Base-by-base conservation (phyloP, 2,329 filamentous ascomycete genomes). In the Epichloe uncinata region DNA sequence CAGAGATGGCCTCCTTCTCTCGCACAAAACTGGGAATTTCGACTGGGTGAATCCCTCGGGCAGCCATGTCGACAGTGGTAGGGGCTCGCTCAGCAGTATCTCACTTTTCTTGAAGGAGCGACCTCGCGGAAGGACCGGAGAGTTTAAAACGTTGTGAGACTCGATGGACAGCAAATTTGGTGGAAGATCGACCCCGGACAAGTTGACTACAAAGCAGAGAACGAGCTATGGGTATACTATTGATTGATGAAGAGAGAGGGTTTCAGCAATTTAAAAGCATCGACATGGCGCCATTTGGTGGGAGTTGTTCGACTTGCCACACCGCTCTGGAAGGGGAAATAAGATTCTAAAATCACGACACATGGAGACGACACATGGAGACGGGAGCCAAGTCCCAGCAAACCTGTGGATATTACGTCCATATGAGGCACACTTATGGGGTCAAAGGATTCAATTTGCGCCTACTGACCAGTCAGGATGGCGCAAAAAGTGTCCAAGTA, bases 51-150 rank as follows among this genome's bases (percentile, higher is more conserved):
- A 61, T 50, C 44, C 55, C 56, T 41, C 53, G 56, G 16, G 56
- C 54, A 35, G 61, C 60, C 64, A 66, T 66, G 49, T 51, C 56
- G 47, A 48, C 5, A 37, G 42, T 11, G 42, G 35, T 22, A n/a
- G 20, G 43, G 8, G 4, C 26, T 43, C 30, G 4, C 26, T 43
- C 30, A 22, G 5, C 36, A 22, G 36, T 11, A 6, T 42, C 49
- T 11, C 9, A 11, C 16, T 4, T 9, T 41, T 12, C 13, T 33
- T n/a, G 16, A 20, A 41, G 13, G 20, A 41, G 13, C 7, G 26
- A 15, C 5, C 5, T 22, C 30, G 30, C 20, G n/a, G n/a, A 20
- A 26, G 26, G 16, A 12, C 30, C 36, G 13, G 16, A 11, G 35
- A 38, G 12, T n/a, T 18, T 5, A 18, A 36, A 9, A n/a, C 26